Base-by-base conservation (phyloP, 2,329 filamentous ascomycete genomes). In the Neoscytalidium dimidiatum region DNA sequence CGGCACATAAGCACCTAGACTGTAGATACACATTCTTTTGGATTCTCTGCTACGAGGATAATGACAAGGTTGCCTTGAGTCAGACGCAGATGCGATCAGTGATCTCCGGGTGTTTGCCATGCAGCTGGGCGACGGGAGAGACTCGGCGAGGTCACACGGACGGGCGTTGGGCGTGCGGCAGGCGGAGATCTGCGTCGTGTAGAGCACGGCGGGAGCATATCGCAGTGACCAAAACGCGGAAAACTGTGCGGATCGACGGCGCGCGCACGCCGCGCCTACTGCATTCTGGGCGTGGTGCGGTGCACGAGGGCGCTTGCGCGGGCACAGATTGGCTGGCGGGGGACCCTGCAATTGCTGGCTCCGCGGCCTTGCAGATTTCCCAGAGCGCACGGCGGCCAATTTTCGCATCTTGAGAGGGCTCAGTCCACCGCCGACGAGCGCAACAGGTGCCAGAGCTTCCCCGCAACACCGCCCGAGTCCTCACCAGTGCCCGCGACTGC, bases 391-490 rank as follows among this genome's bases (percentile, higher is more conserved):
- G 56, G 56, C 56, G 28, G 41, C 56, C 56, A 60, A 60, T 60
- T 60, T 60, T 60, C 61, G 48, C 49, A 53, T 63, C 62, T n/a
- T n/a, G n/a, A n/a, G n/a, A n/a, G n/a, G n/a, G n/a, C n/a, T 64
- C 62, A 53, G 49, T 64, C 62, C 62, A 49, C 62, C 46, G 62
- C 49, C 60, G 46, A 52, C 58, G 33, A 52, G 60, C 33, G 60
- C 60, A 28, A 33, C 21, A 35, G 43, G 33, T 53, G 48, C 46
- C 61, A 63, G 19, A 63, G 62, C 62, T 64, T 64, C 62, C 62
- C 62, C 62, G 62, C 62, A 64, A 63, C 61, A 43, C 48, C 60
- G 49, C 46, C 61, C 38, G 26, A 48, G 35, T 51, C 60, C 26
- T 44, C 44, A 62, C n/a, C 26, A 29, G 26, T 28, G 26, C 38